phyloP scores from a whole-genome alignment of 2,329 filamentous ascomycete species.

The Pyricularia sp. region DNA sequence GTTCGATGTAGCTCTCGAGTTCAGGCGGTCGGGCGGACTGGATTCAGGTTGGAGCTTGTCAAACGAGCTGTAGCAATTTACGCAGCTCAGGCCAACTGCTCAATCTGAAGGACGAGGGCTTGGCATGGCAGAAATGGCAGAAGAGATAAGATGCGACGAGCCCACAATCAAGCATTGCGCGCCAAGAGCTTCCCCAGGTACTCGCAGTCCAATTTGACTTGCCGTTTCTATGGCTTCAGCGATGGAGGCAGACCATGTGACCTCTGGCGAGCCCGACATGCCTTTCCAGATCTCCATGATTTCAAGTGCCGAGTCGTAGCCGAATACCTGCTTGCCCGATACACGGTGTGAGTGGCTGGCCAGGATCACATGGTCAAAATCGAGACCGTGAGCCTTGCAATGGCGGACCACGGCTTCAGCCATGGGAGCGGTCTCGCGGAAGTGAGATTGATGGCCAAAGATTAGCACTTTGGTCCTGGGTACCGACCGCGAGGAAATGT shows the following conservation, averaged over 20 bases:
- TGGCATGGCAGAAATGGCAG: conserved; percentile 4
- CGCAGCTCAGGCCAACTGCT: neutral
- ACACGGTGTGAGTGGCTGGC: neutral
- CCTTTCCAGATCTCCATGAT: neutral
- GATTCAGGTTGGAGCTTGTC: neutral
- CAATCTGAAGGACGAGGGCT: neutral
- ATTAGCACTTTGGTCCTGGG: neutral
- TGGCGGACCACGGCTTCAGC: neutral
- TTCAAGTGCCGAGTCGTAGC: neutral
- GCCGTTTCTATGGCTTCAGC: neutral
- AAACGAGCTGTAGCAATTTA: neutral
- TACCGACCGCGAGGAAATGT: neutral
- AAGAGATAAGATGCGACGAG: conserved; percentile 5
- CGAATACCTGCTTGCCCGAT: conserved; percentile 2
- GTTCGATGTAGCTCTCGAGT: neutral
- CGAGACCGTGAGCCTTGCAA: neutral
- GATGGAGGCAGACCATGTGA: neutral
- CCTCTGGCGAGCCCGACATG: neutral
- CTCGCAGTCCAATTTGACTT: neutral
- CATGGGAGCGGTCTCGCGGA: neutral
- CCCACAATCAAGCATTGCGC: conserved; percentile 2
- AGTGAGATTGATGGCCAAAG: conserved; percentile 1
- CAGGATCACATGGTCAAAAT: conserved; percentile 1
- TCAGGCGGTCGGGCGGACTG: neutral
- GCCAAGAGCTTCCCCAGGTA: neutral